Base-by-base conservation (phyloP, 805 yeast species). In the Scheffersomyces amazonensis region DNA sequence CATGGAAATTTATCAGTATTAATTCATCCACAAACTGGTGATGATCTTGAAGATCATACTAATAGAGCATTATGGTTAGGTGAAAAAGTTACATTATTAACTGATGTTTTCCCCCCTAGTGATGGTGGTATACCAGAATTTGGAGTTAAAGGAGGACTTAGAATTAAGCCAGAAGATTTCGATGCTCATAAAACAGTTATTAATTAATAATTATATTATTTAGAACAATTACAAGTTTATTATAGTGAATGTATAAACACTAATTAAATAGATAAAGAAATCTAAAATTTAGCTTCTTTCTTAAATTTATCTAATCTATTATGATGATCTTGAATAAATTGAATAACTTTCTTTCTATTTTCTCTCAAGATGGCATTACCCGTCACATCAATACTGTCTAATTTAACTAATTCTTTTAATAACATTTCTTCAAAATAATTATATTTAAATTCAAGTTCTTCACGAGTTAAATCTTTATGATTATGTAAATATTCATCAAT, bases 341-440 rank as follows among this genome's bases (percentile, higher is more conserved):
- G 79, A 47, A 86, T 80, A 8, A 75, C 72, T 36, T 66, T 70
- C 53, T 79, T 83, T 47, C 95, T 71, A 52, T 70, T 69, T 17
- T 66, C 65, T 46, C 86, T 76, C 46, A 85, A 62, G 1, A 66
- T 62, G 1, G 63, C 74, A 50, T 71, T 74, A 34, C 75, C 75
- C 8, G 63, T 69, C 20, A 69, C 69, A 43, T 81, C 84, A 24
- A 86, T 67, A 2, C 76, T 80, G 50, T 86, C 95, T 38, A 86
- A 64, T 43, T 72, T 76, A 70, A 85, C 71, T 47, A 84, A 58
- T 44, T 81, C 70, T 53, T 83, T 83, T 56, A 85, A 64, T 31
- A 85, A 60, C 71, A 75, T 74, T 56, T 85, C 95, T 49, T 80
- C 83, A 55, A 69, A 79, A 54, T 70, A 84, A 36, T 75, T 72